Evolutionary conservation across 371 early-diverging fungal species (phyloP), one percentile per base, ranked within the genome.

Genomic region (Apophysomyces elegans): DNA sequence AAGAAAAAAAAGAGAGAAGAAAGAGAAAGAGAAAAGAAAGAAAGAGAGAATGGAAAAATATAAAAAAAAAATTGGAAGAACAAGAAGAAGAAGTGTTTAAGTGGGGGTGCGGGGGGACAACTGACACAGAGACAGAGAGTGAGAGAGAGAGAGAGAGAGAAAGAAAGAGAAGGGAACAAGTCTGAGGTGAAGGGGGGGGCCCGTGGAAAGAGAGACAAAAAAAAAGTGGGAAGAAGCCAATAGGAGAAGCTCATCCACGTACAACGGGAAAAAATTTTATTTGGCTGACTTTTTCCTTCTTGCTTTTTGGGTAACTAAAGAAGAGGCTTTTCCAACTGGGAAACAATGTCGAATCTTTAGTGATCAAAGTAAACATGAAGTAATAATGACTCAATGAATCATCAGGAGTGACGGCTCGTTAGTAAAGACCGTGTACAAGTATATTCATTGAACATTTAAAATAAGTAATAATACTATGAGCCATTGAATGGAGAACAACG

Each of bases 11-110:
- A 47, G 12, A 38, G 37, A 46, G 32, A 12, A 11, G 54, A 56
- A 54, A 54, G 50, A 38, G 50, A 66, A 13, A 5, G 0, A 38
- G 35, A 32, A 18, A 59, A 59, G 37, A 14, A 35, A 54, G 13
- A 2, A 3, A 35, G 54, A 63, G 44, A 35, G 14, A 38, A 43
- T 35, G 56, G 37, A 56, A 41, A 59, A 38, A 50, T 37, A 60
- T 54, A 39, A 61, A 54, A 39, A 61, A 54, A 32, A 62, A 18
- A 32, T 57, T 8, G 11, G 35, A 59, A 57, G 60, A 47, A 12
- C 6, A 47, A 50, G 45, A 50, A 14, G 21, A 50, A 44, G 45
- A 64, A 21, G 63, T 41, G 9, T 38, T 16, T 11, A 37, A n/a
- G 5, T 3, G 58, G 58, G 13, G 35, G 37, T 26, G 32, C 32